Evolutionary conservation across 1,139 yeast species (phyloP).

Genomic region (Protomyces pachydermus): DNA sequence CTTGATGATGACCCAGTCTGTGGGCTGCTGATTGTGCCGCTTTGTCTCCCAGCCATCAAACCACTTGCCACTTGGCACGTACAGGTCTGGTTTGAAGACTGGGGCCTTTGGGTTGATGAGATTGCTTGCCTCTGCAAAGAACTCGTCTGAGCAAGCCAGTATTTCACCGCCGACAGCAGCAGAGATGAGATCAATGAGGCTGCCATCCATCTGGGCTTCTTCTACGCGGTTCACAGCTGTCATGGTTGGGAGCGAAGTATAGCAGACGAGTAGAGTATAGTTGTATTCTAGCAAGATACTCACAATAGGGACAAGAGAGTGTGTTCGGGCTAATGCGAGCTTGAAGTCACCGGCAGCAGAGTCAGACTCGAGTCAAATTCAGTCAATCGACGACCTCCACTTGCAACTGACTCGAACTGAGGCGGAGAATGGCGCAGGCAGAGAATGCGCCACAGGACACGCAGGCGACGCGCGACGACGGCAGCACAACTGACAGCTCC

Average conservation of each 20-base stretch:
- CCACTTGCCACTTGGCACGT: slow-evolving; percentile 30
- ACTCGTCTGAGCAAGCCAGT: slow-evolving; percentile 70
- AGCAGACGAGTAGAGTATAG: no score
- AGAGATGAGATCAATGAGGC: slow-evolving; percentile 60
- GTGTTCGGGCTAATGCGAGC: no score
- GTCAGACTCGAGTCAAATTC: no score
- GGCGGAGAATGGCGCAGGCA: no score
- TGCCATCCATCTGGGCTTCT: slow-evolving; percentile 6
- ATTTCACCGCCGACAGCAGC: slow-evolving; percentile 76
- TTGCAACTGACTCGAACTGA: no score
- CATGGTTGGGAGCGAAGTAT: background rate
- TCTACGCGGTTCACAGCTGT: slow-evolving; percentile 8
- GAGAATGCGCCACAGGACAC: no score
- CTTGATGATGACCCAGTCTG: slow-evolving; percentile 79
- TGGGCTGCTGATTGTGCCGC: slow-evolving; percentile 76
- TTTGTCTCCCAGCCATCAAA: slow-evolving; percentile 73
- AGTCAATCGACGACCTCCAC: no score
- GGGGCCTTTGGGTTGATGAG: slow-evolving; percentile 76
- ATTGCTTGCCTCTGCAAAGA: slow-evolving; percentile 93
- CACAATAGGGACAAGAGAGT: no score
- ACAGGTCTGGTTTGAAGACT: slow-evolving; percentile 44
- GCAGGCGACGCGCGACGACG: no score
- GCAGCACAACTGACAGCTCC: no score
- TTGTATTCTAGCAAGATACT: no score
- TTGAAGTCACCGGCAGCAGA: no score